Percentiles rank a stretch among this genome's conserved stretches.
These are phyloP conservation scores for Protomyces macrosporus DNA, from an alignment of 1,139 yeast species.

Conservation along the genomic window DNA sequence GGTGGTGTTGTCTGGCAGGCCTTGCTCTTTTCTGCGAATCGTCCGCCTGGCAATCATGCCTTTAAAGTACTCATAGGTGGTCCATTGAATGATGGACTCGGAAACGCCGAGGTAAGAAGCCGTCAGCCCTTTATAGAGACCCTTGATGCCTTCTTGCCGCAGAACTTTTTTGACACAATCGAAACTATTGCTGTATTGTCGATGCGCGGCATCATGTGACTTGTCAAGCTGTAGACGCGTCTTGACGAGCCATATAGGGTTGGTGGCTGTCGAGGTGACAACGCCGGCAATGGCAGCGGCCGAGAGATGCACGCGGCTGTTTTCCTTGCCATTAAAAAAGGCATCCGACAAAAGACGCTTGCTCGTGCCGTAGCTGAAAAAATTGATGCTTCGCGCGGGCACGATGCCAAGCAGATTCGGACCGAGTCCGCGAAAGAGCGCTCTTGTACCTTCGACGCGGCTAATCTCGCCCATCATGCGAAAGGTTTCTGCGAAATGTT, in stretches of 20 bases:
- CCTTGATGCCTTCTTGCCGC: conserved; percentile 68
- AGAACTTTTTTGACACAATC: conserved; percentile 74
- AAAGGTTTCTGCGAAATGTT: conserved; percentile 76
- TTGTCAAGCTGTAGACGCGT: conserved; percentile 90
- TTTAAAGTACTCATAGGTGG: conserved; percentile 92
- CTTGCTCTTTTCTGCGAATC: conserved; percentile 35
- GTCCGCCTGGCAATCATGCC: conserved; percentile 54
- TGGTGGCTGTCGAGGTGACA: conserved; percentile 95
- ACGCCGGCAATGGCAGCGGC: conserved; percentile 94
- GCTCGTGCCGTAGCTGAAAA: conserved; percentile 90
- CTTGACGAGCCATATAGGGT: conserved; percentile 97
- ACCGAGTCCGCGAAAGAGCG: conserved; percentile 89
- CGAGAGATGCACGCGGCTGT: conserved; percentile 75
- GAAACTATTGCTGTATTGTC: conserved; percentile 72
- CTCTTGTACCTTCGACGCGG: conserved; percentile 69
- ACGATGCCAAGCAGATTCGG: conserved; percentile 98
- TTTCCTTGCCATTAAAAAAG: conserved; percentile 69
- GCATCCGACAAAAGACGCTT: conserved; percentile 63
- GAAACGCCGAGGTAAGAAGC: conserved; percentile 93
- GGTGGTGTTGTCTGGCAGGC: conserved; percentile 41
- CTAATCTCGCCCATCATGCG: conserved; percentile 48
- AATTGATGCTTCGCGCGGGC: conserved; percentile 95
- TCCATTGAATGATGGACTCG: conserved; percentile 95
- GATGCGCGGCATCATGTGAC: conserved; percentile 37
- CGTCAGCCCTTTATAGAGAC: conserved; percentile 80